phyloP scores from a whole-genome alignment of 164 flowering plant genomes.

The Magnolia officinalis region DNA sequence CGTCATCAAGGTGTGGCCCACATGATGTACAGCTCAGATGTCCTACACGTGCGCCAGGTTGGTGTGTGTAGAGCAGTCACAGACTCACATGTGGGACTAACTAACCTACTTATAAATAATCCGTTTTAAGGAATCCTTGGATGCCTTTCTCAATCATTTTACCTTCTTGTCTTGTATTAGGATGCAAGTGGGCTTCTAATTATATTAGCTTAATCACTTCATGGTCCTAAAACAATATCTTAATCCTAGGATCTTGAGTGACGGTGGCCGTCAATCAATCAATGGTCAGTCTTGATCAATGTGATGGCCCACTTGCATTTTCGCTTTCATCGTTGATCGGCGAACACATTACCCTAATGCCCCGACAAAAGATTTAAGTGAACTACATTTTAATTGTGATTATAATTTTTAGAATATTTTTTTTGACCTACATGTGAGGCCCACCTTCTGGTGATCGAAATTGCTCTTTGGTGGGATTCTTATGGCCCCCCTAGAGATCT shows the following conservation, averaged over 20 bases:
- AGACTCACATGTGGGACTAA: too few species aligned
- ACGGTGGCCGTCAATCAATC: background rate
- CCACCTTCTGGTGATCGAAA: background rate
- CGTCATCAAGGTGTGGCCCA: too few species aligned
- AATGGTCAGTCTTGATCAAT: background rate
- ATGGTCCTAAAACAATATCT: background rate
- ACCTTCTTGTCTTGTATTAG: conserved; percentile 16
- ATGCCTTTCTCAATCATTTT: background rate
- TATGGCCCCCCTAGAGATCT: background rate
- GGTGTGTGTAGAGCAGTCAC: too few species aligned
- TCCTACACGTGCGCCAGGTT: too few species aligned
- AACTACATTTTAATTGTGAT: background rate
- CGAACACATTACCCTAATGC: background rate
- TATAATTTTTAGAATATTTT: background rate
- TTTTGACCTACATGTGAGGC: background rate
- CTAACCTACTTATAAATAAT: too few species aligned
- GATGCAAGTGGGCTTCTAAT: conserved; percentile 27
- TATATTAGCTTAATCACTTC: background rate
- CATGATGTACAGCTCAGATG: too few species aligned
- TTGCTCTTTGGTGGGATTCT: background rate
- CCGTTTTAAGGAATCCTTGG: background rate
- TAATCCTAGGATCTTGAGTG: background rate
- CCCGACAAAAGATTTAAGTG: background rate
- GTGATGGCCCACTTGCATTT: background rate
- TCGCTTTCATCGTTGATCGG: background rate